Conservation (phyloP, 2,329 filamentous ascomycete species). For the Orbilia ellipsospora region DNA sequence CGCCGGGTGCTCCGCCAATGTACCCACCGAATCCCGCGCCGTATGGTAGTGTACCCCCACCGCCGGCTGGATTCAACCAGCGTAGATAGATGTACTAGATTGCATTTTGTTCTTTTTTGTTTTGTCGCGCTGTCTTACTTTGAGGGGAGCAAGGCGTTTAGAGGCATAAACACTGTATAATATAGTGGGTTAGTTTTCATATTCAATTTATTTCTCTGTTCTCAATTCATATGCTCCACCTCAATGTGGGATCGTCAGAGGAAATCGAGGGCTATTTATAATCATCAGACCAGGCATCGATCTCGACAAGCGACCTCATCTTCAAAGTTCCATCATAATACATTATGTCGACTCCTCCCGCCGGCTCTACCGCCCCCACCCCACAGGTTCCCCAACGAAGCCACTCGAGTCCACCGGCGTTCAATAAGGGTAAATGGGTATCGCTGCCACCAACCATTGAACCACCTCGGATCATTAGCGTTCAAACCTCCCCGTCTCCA, state of each 20-base stretch:
- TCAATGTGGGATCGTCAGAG: neutral
- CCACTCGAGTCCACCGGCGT: conserved; percentile 13
- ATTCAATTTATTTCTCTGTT: conserved; percentile 9
- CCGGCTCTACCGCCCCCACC: neutral
- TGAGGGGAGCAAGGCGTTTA: conserved; percentile 29
- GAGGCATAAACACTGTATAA: conserved; percentile 27
- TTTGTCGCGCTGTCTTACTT: conserved; percentile 2
- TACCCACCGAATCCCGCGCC: conserved; percentile 42
- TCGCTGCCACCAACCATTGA: neutral
- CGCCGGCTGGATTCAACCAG: conserved; percentile 49
- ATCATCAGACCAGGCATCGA: neutral
- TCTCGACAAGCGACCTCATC: neutral
- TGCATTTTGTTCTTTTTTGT: conserved; percentile 1
- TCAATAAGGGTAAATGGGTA: conserved; percentile 31
- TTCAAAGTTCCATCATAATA: neutral
- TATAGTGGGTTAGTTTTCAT: conserved; percentile 27
- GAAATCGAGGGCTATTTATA: neutral
- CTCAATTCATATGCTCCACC: neutral
- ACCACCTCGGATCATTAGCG: too few relatives aligned
- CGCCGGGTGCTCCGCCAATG: conserved; percentile 49
- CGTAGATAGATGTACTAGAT: conserved; percentile 26
- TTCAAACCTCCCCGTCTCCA: too few relatives aligned
- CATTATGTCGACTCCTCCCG: conserved; percentile 22
- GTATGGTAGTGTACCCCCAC: conserved; percentile 49
- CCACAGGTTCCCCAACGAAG: neutral